Evolutionary conservation across 768 basidiomycete genomes (phyloP), one percentile per base, ranked within the genome.

Genomic region (Arthromyces matolae): DNA sequence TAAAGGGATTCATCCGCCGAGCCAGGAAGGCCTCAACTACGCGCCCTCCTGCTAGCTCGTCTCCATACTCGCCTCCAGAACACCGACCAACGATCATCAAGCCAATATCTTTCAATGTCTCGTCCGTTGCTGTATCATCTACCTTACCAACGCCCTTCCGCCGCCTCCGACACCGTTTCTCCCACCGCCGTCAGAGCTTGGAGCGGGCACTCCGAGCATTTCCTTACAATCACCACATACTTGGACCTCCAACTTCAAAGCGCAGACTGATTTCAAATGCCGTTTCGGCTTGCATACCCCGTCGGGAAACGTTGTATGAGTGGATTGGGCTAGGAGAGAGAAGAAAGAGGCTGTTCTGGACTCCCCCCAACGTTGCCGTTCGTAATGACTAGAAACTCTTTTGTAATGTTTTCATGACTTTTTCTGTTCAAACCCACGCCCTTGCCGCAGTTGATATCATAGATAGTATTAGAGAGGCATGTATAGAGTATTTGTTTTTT

Each of bases 1-100:
- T 81, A 28, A 66, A 65, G 50, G 77, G 77, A 0, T 74, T 78
- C 51, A 18, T 72, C 24, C 67, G 68, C 54, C 45, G 60, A 28
- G 50, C 46, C 9, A 5, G 16, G 5, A 42, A 59, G 41, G 48
- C 14, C 4, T 22, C 36, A 13, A 22, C 20, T 12, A 12, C 29
- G 18, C n/a, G 45, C 14, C 20, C 40, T 38, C 36, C n/a, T n/a
- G n/a, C n/a, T n/a, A n/a, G n/a, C n/a, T n/a, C n/a, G n/a, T n/a
- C n/a, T n/a, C n/a, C n/a, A n/a, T n/a, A n/a, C n/a, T n/a, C n/a
- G n/a, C n/a, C n/a, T n/a, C n/a, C n/a, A n/a, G n/a, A n/a, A n/a
- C n/a, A n/a, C n/a, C n/a, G n/a, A n/a, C n/a, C n/a, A n/a, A n/a
- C n/a, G n/a, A n/a, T n/a, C n/a, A n/a, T n/a, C n/a, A n/a, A n/a